Evolutionary conservation across 169 alveolate genomes (phyloP).

Genomic region (Cryptosporidium sp.): DNA sequence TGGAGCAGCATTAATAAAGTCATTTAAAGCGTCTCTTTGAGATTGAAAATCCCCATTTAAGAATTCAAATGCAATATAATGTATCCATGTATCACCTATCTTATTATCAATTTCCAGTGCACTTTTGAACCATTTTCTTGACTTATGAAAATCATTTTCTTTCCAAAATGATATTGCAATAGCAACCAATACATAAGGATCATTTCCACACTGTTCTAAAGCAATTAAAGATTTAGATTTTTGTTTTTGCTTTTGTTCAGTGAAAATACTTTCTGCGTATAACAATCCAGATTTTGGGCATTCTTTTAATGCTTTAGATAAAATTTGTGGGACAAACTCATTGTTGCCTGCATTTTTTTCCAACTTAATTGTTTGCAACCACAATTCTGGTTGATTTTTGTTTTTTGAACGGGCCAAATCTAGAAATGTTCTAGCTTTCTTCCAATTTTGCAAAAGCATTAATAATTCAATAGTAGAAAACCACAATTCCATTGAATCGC

Average conservation of each 20-base stretch:
- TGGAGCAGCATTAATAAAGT: slow-evolving; percentile 20
- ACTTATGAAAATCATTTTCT: slow-evolving; percentile 91
- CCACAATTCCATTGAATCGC: slow-evolving; percentile 88
- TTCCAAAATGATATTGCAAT: slow-evolving; percentile 93
- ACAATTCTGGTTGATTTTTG: slow-evolving; percentile 89
- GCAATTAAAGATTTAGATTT: slow-evolving; percentile 93
- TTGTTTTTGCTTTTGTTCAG: slow-evolving; percentile 88
- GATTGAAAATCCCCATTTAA: slow-evolving; percentile 82
- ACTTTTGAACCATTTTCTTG: slow-evolving; percentile 95
- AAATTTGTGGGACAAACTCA: slow-evolving; percentile 89
- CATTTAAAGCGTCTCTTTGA: slow-evolving; percentile 14
- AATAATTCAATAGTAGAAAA: slow-evolving; percentile 89
- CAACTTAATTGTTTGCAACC: slow-evolving; percentile 92
- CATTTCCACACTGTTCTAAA: slow-evolving; percentile 92
- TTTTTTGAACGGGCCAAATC: slow-evolving; percentile 92
- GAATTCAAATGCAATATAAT: slow-evolving; percentile 91
- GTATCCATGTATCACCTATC: slow-evolving; percentile 96
- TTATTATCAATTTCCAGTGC: slow-evolving; percentile 90
- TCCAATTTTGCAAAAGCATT: slow-evolving; percentile 82
- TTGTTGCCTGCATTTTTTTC: slow-evolving; percentile 93
- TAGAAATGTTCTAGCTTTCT: slow-evolving; percentile 91
- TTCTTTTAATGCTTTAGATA: slow-evolving; percentile 93
- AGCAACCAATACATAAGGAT: slow-evolving; percentile 92
- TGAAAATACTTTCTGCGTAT: slow-evolving; percentile 93
- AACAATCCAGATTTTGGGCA: slow-evolving; percentile 95